Evolutionary conservation across 495 filamentous ascomycete genomes (phyloP), one percentile per base, ranked within the genome.

Genomic region (Cercophora samala): DNA sequence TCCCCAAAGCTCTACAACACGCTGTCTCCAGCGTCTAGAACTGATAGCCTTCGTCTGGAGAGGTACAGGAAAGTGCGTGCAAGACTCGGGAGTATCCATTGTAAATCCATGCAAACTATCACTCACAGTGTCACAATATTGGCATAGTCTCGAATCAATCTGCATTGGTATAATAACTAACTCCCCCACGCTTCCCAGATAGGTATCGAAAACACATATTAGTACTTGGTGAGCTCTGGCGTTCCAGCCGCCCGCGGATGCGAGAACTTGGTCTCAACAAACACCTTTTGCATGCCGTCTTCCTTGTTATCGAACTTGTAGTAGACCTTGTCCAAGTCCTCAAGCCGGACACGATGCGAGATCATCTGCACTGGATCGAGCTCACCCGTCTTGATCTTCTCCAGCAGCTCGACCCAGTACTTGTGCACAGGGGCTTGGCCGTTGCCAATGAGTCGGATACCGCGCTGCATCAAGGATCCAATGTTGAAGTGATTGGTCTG

Each of bases 401-500:
- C 74, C 63, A 94, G 81, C 24, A 96, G 78, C 1, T 91, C 80
- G 23, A 90, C 80, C 92, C 91, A 96, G 78, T 96, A 95, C 64
- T 86, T 85, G 55, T 93, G 91, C 5, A 96, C 91, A 0, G 91
- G 92, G 0, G 91, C 89, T 74, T 96, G 93, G 3, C 93, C 92
- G 72, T 92, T 92, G 56, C 93, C 91, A 66, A 91, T 90, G 18
- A 96, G 82, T 1, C 87, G 86, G 68, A 96, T 88, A 26, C 93
- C 92, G 58, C 89, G 88, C 76, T 96, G 87, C 93, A 97, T 97
- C 21, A 97, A 71, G 1, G 91, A 84, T 29, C 93, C 91, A 70
- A 96, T 88, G 70, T 91, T 91, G 83, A 93, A 92, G 69, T 93
- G 89, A 76, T 84, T 93, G 5, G 89, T 90, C 87, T 90, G 63